Percentiles rank a stretch among this genome's conserved stretches.
These are phyloP conservation scores for Trichoderma pleuroti DNA, from an alignment of 2,329 filamentous ascomycete genomes.

Conservation along the genomic window DNA sequence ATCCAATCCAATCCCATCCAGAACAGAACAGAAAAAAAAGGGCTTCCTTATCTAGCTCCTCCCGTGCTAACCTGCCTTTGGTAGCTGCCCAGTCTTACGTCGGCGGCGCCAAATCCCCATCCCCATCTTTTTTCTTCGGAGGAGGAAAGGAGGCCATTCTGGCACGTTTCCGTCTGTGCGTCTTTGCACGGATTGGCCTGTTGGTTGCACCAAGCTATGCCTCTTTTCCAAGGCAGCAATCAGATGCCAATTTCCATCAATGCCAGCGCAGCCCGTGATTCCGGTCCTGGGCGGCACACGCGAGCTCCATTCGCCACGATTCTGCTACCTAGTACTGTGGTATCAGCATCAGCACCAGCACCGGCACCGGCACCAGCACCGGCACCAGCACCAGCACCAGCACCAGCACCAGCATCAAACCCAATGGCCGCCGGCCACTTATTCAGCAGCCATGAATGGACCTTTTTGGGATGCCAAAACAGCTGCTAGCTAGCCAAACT, in stretches of 20 bases:
- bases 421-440: background rate
- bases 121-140: background rate
- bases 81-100: slow-evolving; percentile 12
- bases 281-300: too few relatives aligned
- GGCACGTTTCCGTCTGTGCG: background rate
- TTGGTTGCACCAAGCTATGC: background rate
- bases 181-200: background rate
- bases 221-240: too few relatives aligned
- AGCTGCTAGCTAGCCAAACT: background rate
- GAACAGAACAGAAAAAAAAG: background rate
- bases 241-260: too few relatives aligned
- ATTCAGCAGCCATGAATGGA: background rate
- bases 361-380: too few relatives aligned
- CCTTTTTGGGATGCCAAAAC: too few relatives aligned
- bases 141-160: background rate
- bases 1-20: too few relatives aligned
- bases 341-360: too few relatives aligned
- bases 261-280: too few relatives aligned
- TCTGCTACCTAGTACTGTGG: too few relatives aligned
- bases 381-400: too few relatives aligned
- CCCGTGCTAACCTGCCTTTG: background rate
- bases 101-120: slow-evolving; percentile 10
- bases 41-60: background rate
- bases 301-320: too few relatives aligned
- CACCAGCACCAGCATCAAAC: too few relatives aligned